Conservation (phyloP, 139 green algal species). For the Gonium pectorale region DNA sequence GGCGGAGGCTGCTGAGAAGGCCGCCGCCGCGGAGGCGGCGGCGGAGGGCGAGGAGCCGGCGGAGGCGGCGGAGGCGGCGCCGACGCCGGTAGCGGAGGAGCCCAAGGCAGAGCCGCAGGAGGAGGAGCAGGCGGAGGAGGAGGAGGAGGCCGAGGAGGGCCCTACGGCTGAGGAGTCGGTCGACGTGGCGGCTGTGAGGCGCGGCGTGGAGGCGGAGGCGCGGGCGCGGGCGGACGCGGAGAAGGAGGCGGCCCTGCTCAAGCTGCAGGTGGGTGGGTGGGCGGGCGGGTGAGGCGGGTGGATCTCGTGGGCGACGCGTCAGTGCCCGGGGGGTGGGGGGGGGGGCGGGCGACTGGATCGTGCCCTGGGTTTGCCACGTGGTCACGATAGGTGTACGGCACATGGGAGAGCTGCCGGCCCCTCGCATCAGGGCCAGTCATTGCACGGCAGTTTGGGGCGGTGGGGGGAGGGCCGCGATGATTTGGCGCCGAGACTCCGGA, state of each 20-base stretch:
- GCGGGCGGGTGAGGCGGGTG: not conserved
- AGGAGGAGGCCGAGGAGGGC: constrained; percentile 4
- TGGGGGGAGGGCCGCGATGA: too few species aligned
- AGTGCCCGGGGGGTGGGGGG: not conserved
- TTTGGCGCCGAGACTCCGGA: too few species aligned
- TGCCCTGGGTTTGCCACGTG: not conserved
- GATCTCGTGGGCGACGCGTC: too few species aligned
- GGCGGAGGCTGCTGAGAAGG: not conserved
- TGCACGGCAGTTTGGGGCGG: too few species aligned
- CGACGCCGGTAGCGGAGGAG: too few species aligned
- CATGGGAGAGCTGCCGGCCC: too few species aligned
- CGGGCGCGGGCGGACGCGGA: constrained; percentile 22
- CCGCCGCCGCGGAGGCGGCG: not conserved
- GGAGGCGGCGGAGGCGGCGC: not conserved
- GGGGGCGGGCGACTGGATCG: not conserved
- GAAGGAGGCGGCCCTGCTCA: constrained; percentile 21
- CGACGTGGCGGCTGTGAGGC: constrained; percentile 13
- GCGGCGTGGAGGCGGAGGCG: constrained; percentile 27
- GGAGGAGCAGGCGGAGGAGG: not conserved
- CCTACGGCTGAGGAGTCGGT: constrained; percentile 10
- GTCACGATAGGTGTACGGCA: too few species aligned
- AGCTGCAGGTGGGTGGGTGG: not conserved
- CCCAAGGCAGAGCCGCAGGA: not conserved
- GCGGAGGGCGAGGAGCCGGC: not conserved
- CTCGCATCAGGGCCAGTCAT: too few species aligned